Base-by-base conservation (phyloP, 805 yeast genomes). In the Lipomyces starkeyi region DNA sequence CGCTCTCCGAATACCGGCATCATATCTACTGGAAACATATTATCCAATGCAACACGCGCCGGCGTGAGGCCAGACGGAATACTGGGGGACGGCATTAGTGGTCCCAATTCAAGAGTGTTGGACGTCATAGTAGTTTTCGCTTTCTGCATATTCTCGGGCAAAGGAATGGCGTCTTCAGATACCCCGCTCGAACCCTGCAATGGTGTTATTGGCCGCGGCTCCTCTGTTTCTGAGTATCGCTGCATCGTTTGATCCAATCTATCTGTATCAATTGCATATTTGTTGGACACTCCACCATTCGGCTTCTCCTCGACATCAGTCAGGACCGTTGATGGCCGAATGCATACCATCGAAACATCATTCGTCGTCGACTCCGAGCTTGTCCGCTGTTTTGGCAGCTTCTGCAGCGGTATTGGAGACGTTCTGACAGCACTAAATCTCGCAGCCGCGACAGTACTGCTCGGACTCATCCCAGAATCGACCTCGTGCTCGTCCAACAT, bases 1-100 rank as follows among this genome's bases (percentile, higher is more conserved):
- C 70, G 68, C 52, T 67, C 65, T 32, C 70, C 70, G 49, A 67
- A 67, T 8, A 67, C 34, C 13, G 70, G 70, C 65, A 67, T 61
- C 62, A 61, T 67, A 20, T 64, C 64, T n/a, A 37, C 29, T 20
- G 63, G 54, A 14, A 57, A 49, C 47, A 54, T 8, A 13, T 17
- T 57, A 22, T 61, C 68, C 17, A 61, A 35, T 13, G 32, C 27
- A 3, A 20, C 25, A 20, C 20, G 61, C 56, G 17, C 59, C 6
- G 29, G 32, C 14, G 34, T n/a, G 13, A 11, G 29, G 13, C 27
- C 27, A 43, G 34, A 13, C 37, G 11, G 17, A 47, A 32, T 20
- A 13, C 5, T 29, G 11, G 37, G 34, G 20, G 35, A 49, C 11
- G 62, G n/a, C 27, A 29, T 11, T 35, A 8, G 55, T 60, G 22